A percentile compares a stretch with the other conserved stretches of the same genome.
These are phyloP conservation scores for Zymoseptoria passerinii DNA, from an alignment of 2,329 filamentous ascomycete species.

Conservation along the genomic window DNA sequence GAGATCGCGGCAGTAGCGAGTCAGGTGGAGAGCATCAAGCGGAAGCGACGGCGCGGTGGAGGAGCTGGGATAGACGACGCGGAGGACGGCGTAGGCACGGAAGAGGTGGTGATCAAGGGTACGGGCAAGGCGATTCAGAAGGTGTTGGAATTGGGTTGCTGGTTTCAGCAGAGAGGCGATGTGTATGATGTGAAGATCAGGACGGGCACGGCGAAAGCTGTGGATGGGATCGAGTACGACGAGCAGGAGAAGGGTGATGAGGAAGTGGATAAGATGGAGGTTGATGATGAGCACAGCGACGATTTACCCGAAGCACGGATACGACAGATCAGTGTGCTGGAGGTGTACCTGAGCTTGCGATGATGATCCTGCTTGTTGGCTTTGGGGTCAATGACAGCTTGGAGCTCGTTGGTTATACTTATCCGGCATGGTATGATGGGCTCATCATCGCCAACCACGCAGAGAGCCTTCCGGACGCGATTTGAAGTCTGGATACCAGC, in stretches of 20 bases:
- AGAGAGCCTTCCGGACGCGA: no score
- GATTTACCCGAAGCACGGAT: constrained; percentile 32
- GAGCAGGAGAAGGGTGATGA: constrained; percentile 18
- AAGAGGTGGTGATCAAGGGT: constrained; percentile 54
- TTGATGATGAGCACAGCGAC: constrained; percentile 27
- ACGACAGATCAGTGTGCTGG: constrained; percentile 27
- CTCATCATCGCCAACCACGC: no score
- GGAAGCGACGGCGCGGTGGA: constrained; percentile 11
- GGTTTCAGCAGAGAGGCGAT: constrained; percentile 52
- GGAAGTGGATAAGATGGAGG: constrained; percentile 12
- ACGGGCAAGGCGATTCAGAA: constrained; percentile 60
- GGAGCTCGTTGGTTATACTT: not conserved
- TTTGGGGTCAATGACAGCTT: not conserved
- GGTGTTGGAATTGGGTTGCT: constrained; percentile 53
- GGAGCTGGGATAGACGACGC: constrained; percentile 17
- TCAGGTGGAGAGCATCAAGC: constrained; percentile 23
- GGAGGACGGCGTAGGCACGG: constrained; percentile 31
- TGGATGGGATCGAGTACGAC: constrained; percentile 54
- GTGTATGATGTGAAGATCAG: constrained; percentile 52
- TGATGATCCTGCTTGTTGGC: constrained; percentile 6
- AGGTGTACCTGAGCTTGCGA: constrained; percentile 27
- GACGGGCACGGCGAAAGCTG: constrained; percentile 55
- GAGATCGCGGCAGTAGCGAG: constrained; percentile 32
- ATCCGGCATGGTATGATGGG: no score
- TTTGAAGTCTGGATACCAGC: no score